These are phyloP conservation scores for Thielaviopsis ethacetica DNA, from an alignment of 2,329 filamentous ascomycete species.

Conservation along the genomic window DNA sequence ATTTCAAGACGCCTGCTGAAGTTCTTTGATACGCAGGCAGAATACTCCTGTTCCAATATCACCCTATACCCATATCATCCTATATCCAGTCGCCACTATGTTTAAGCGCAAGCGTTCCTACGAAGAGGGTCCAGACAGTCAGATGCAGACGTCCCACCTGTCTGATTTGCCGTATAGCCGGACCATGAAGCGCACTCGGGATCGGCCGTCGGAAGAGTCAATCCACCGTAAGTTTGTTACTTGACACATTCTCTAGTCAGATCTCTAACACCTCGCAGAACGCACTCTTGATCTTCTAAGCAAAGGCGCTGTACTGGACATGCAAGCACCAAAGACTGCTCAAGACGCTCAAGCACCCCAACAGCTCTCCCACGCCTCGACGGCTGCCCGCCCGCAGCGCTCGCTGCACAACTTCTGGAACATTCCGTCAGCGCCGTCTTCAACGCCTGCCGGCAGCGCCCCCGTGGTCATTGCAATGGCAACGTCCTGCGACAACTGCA, in stretches of 20 bases:
- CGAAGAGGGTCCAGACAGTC: conserved; percentile 30
- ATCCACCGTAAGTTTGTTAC: conserved; percentile 33
- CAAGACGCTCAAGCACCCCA: background rate
- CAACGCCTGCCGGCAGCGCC: conserved; percentile 5
- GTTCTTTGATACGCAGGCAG: too few relatives aligned
- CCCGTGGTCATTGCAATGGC: conserved; percentile 13
- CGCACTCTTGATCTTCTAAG: conserved; percentile 42
- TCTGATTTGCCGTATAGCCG: conserved; percentile 23
- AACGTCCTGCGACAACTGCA: conserved; percentile 37
- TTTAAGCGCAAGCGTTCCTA: conserved; percentile 50
- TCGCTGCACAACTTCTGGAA: conserved; percentile 47
- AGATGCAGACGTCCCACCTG: conserved; percentile 2
- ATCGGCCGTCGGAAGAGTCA: conserved; percentile 38
- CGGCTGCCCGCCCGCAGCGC: conserved; percentile 22
- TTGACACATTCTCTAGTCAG: background rate
- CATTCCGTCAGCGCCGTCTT: conserved; percentile 25
- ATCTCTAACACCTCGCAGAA: conserved; percentile 22
- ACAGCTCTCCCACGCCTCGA: background rate
- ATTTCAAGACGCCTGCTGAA: too few relatives aligned
- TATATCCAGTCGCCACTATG: conserved; percentile 23
- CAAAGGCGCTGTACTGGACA: conserved; percentile 22
- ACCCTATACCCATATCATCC: too few relatives aligned
- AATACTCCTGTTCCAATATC: too few relatives aligned
- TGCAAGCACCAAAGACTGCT: background rate
- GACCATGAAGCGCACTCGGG: conserved; percentile 44